Evolutionary conservation across 257 asterid genomes (phyloP).

Genomic region (Ballota nigra): DNA sequence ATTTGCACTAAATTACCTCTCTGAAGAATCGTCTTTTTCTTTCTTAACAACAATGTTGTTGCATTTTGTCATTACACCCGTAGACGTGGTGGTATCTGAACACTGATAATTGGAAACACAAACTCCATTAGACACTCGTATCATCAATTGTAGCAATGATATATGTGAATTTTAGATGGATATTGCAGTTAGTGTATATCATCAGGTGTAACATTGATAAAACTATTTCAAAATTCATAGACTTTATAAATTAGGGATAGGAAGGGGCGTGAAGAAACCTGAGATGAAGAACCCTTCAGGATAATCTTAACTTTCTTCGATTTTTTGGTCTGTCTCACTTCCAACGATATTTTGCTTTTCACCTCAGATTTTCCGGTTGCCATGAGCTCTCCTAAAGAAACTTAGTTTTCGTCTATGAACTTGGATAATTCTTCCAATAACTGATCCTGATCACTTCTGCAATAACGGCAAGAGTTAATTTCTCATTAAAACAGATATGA

Average conservation of each 20-base stretch:
- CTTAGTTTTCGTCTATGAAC: neutral
- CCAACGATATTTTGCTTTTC: neutral
- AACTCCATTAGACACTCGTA: neutral
- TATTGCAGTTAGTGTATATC: too few relatives aligned
- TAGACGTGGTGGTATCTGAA: neutral
- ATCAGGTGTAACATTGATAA: too few relatives aligned
- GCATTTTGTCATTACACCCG: neutral
- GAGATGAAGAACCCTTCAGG: neutral
- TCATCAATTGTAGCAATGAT: too few relatives aligned
- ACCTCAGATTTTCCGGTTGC: neutral
- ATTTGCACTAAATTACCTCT: conserved; percentile 14
- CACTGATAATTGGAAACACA: neutral
- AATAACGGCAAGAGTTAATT: neutral
- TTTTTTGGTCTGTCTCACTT: neutral
- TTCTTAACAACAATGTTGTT: conserved; percentile 8
- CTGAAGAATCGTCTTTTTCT: neutral
- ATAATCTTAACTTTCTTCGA: neutral
- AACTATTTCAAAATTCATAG: neutral
- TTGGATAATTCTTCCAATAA: neutral
- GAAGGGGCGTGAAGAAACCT: too few relatives aligned
- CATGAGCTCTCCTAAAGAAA: neutral
- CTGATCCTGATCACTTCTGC: neutral
- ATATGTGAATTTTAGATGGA: neutral
- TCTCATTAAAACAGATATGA: neutral
- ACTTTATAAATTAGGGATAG: neutral